Percentiles rank a stretch among this genome's conserved stretches.
Evolutionary conservation across 352 stramenopile genomes (phyloP).

Genomic region (Phytophthora macrochlamydospora): DNA sequence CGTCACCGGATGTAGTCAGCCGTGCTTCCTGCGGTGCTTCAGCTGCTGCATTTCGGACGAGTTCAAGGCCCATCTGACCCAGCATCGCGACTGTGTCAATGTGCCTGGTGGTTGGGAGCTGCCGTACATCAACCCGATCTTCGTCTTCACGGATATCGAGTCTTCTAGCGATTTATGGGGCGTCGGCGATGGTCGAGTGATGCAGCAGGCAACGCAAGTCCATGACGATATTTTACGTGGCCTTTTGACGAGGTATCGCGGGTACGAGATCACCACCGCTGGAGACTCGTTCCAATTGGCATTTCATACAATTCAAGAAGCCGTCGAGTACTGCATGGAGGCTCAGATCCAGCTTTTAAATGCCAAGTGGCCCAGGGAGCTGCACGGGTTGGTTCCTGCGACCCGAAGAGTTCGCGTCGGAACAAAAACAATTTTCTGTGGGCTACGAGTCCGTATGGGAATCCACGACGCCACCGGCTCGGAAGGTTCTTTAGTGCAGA

Average conservation of each 20-base stretch:
- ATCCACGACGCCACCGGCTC: conserved; percentile 41
- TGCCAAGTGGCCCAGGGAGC: conserved; percentile 58
- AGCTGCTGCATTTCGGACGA: conserved; percentile 40
- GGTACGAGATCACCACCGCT: conserved; percentile 73
- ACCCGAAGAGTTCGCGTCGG: conserved; percentile 38
- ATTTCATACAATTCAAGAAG: conserved; percentile 62
- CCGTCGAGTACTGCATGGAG: conserved; percentile 53
- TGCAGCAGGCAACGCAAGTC: conserved; percentile 40
- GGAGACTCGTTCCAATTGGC: conserved; percentile 70
- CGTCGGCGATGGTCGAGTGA: conserved; percentile 33
- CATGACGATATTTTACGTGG: conserved; percentile 47
- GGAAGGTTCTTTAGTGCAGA: conserved; percentile 34
- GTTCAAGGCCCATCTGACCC: conserved; percentile 32
- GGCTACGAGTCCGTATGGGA: conserved; percentile 54
- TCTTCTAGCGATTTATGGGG: conserved; percentile 56
- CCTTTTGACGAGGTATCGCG: conserved; percentile 38
- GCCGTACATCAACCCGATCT: conserved; percentile 41
- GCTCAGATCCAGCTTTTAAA: conserved; percentile 48
- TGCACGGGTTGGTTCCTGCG: conserved; percentile 44
- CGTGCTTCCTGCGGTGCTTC: conserved; percentile 41
- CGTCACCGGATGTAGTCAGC: conserved; percentile 47
- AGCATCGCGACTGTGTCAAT: conserved; percentile 20
- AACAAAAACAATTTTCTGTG: conserved; percentile 38
- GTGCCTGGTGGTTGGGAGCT: conserved; percentile 6
- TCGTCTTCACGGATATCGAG: conserved; percentile 68